Conservation (phyloP, 352 stramenopile genomes). For the Phytophthora fragariaefolia region DNA sequence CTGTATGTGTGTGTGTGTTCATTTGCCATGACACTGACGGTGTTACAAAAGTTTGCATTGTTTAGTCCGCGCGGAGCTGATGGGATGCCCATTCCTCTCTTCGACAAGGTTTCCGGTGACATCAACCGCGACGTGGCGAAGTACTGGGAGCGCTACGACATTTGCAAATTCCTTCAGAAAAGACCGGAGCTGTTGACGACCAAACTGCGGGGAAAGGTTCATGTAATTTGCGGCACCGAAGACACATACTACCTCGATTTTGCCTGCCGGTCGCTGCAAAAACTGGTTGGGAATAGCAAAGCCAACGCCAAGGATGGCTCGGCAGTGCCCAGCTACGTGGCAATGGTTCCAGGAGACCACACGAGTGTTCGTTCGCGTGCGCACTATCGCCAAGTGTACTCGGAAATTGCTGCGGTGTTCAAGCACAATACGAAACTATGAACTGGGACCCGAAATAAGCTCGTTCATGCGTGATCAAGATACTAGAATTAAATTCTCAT, state of each 20-base stretch:
- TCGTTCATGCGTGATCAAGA: background rate
- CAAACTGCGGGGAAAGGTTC: conserved; percentile 63
- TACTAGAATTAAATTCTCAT: background rate
- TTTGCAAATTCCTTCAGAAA: conserved; percentile 59
- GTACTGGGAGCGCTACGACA: conserved; percentile 72
- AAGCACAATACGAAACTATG: conserved; percentile 17
- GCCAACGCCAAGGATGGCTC: conserved; percentile 20
- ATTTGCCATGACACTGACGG: conserved; percentile 1
- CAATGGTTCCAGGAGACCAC: conserved; percentile 76
- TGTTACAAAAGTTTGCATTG: conserved; percentile 52
- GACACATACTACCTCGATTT: conserved; percentile 83
- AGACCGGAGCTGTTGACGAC: conserved; percentile 46
- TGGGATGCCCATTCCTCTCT: conserved; percentile 66
- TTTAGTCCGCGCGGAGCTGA: conserved; percentile 64
- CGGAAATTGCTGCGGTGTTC: conserved; percentile 59
- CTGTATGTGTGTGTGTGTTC: no score
- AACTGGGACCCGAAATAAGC: background rate
- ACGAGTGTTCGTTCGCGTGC: conserved; percentile 66
- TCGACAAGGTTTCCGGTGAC: conserved; percentile 76
- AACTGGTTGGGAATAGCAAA: conserved; percentile 48
- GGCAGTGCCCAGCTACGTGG: conserved; percentile 66
- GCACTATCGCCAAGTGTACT: conserved; percentile 72
- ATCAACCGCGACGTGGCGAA: conserved; percentile 64
- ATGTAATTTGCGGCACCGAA: conserved; percentile 75
- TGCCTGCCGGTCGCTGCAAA: conserved; percentile 65